Evolutionary conservation across 78 protist genomes (phyloP).

Genomic region (Dictyostelium firmibasis): DNA sequence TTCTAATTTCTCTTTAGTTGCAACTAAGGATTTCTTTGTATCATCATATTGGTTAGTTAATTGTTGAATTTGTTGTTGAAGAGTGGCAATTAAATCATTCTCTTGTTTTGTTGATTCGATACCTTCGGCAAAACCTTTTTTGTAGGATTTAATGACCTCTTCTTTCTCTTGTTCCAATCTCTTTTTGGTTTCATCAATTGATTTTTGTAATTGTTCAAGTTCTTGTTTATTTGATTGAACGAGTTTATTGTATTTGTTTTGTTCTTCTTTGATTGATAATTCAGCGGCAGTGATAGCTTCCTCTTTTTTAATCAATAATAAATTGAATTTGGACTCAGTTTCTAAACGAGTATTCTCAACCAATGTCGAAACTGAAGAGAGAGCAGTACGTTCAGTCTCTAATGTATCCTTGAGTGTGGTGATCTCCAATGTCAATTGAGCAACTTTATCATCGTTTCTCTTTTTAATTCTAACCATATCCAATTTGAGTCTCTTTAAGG

Average conservation of each 20-base stretch:
- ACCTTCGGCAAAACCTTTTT: slow-evolving; percentile 64
- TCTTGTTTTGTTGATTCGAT: not conserved
- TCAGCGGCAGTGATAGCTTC: slow-evolving; percentile 15
- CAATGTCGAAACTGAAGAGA: slow-evolving; percentile 14
- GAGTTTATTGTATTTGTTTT: not conserved
- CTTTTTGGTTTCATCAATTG: not conserved
- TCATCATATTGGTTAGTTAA: not conserved
- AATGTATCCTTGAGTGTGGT: slow-evolving; percentile 44
- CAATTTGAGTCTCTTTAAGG: slow-evolving; percentile 28
- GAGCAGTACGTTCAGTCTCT: slow-evolving; percentile 42
- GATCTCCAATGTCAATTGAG: slow-evolving; percentile 48
- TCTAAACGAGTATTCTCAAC: slow-evolving; percentile 46
- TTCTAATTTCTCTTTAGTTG: not conserved
- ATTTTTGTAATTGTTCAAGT: not conserved
- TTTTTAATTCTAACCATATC: slow-evolving; percentile 56
- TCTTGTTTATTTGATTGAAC: not conserved
- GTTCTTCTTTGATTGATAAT: not conserved
- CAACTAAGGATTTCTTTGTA: not conserved
- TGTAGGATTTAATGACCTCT: slow-evolving; percentile 53
- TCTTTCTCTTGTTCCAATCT: not conserved
- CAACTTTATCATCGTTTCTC: slow-evolving; percentile 57
- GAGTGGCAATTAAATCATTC: not conserved
- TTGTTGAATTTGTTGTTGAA: slow-evolving; percentile 16
- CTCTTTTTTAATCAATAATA: not conserved
- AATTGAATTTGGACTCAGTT: slow-evolving; percentile 40